Percentiles rank a stretch among this genome's conserved stretches.
Evolutionary conservation across 2,329 filamentous ascomycete genomes (phyloP).

Genomic region (Aspergillus luchuensis): DNA sequence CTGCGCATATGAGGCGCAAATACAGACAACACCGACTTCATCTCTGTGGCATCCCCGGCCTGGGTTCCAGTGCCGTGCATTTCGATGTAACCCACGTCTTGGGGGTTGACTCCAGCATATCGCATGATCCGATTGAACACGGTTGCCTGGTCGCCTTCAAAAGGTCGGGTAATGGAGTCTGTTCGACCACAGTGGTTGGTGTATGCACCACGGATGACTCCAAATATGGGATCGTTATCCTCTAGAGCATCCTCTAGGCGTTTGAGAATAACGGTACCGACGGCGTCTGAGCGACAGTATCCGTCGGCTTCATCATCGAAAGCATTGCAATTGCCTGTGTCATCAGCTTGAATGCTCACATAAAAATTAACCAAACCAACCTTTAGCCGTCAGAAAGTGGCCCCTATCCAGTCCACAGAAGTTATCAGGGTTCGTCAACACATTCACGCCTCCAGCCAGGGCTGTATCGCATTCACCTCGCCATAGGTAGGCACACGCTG

Average conservation of each 20-base stretch:
- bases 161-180: conserved; percentile 80
- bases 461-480: conserved; percentile 78
- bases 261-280: conserved; percentile 75
- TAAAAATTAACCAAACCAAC: background rate
- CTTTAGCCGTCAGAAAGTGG: conserved; percentile 65
- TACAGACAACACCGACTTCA: conserved; percentile 70
- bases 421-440: conserved; percentile 79
- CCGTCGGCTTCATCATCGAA: conserved; percentile 80
- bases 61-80: conserved; percentile 90
- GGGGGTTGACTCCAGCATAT: conserved; percentile 71
- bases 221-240: conserved; percentile 71
- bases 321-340: conserved; percentile 72
- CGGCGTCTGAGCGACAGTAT: conserved; percentile 78
- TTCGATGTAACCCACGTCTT: conserved; percentile 80
- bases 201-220: conserved; percentile 70
- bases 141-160: conserved; percentile 72
- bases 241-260: conserved; percentile 74
- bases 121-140: conserved; percentile 71
- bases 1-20: conserved; percentile 54
- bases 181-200: conserved; percentile 83
- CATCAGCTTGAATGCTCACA: background rate
- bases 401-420: conserved; percentile 74
- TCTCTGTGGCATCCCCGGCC: conserved; percentile 77
- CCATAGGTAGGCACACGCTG: conserved; percentile 73
- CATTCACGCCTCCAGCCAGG: conserved; percentile 73